Percentiles rank a stretch among this genome's conserved stretches.
Conservation (phyloP, 2,329 filamentous ascomycete genomes). For the Ophiostoma ulmi region DNA sequence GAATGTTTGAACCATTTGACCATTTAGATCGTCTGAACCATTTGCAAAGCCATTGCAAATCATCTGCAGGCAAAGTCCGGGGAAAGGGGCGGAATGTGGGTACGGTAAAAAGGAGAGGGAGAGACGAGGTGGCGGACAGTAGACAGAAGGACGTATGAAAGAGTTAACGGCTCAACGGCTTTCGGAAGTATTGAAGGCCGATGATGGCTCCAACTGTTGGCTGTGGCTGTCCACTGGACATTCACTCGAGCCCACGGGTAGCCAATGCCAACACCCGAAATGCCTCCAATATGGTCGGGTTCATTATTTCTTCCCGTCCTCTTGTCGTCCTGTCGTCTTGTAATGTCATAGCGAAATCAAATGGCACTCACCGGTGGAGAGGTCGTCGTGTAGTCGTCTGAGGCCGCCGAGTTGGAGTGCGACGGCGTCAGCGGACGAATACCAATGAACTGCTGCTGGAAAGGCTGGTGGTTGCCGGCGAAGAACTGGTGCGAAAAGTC, state of each 20-base stretch:
- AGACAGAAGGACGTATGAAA: neutral
- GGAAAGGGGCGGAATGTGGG: conserved; percentile 25
- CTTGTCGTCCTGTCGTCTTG: neutral
- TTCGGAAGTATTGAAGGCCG: neutral
- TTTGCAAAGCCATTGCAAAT: conserved; percentile 29
- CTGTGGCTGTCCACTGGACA: neutral
- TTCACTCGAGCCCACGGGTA: neutral
- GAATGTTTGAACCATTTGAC: conserved; percentile 1
- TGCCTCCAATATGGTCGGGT: neutral
- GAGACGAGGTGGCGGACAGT: conserved; percentile 19
- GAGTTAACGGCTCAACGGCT: neutral
- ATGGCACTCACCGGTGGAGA: conserved; percentile 50
- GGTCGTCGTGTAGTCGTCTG: conserved; percentile 51
- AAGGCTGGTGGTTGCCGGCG: conserved; percentile 46
- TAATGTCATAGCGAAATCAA: neutral
- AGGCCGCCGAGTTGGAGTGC: conserved; percentile 50
- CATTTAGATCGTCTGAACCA: neutral
- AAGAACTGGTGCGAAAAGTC: conserved; percentile 49
- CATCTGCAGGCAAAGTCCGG: conserved; percentile 26
- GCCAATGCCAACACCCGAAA: neutral
- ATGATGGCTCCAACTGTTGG: neutral
- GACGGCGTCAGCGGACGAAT: conserved; percentile 52
- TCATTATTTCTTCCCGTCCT: neutral
- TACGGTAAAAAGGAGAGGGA: conserved; percentile 13
- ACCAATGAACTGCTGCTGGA: conserved; percentile 51